Evolutionary conservation across 2,329 filamentous ascomycete species (phyloP).

Genomic region (Colletotrichum falcatum): DNA sequence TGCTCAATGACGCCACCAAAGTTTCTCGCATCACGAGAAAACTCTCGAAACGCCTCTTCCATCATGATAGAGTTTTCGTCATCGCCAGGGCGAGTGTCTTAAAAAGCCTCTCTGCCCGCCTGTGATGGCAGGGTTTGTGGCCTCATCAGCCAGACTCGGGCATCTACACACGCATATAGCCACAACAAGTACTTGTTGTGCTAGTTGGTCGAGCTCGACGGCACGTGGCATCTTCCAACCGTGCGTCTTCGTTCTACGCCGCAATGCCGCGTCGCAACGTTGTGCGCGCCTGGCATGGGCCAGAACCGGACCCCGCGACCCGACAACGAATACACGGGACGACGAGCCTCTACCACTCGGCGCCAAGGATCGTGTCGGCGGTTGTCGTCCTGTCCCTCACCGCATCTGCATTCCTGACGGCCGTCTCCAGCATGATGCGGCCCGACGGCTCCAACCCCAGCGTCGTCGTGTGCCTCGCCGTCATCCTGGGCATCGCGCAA

Average conservation of each 20-base stretch:
- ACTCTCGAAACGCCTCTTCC: slow-evolving; percentile 1
- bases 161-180: too few relatives aligned
- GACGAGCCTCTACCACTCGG: background rate
- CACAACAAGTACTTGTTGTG: background rate
- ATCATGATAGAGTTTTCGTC: background rate
- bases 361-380: background rate
- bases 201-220: too few relatives aligned
- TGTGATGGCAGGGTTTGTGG: too few relatives aligned
- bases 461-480: background rate
- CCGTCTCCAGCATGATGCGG: background rate
- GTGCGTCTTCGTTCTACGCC: background rate
- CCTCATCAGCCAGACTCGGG: background rate
- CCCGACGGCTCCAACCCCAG: background rate
- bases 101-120: background rate
- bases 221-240: background rate
- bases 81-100: background rate
- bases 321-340: too few relatives aligned
- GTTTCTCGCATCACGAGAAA: background rate
- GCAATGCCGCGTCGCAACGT: background rate
- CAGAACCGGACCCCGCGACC: background rate
- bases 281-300: background rate
- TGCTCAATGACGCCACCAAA: slow-evolving; percentile 8
- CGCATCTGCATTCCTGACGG: background rate
- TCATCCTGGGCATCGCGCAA: slow-evolving; percentile 2
- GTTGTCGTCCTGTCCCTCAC: background rate